Conservation (phyloP, 2,329 filamentous ascomycete genomes). For the Xylariaceae sp. region DNA sequence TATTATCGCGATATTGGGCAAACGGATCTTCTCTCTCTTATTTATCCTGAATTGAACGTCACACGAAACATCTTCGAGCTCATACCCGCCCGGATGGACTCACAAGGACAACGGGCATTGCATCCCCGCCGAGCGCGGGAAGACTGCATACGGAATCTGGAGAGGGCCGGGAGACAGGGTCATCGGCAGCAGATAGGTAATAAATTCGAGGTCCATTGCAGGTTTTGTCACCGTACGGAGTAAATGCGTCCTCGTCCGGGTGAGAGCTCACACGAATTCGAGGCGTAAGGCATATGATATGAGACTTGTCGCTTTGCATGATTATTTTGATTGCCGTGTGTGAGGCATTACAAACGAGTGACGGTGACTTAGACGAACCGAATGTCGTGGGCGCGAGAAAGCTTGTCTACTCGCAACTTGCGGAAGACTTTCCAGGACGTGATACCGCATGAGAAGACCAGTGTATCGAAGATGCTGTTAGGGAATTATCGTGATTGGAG, state of each 20-base stretch:
- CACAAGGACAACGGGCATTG: neutral
- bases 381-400: neutral
- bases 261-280: neutral
- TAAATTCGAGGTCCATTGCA: neutral
- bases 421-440: neutral
- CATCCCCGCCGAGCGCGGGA: neutral
- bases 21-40: neutral
- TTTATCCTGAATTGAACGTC: neutral
- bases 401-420: neutral
- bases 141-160: neutral
- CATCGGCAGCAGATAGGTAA: neutral
- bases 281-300: neutral
- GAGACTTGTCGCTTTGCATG: neutral
- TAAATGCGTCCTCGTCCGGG: neutral
- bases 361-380: neutral
- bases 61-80: neutral
- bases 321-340: neutral
- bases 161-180: neutral
- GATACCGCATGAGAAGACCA: neutral
- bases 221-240: neutral
- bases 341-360: neutral
- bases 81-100: neutral
- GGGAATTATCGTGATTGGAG: too few relatives aligned
- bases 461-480: neutral
- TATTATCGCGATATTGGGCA: neutral